Evolutionary conservation across 1,139 yeast genomes (phyloP).

Genomic region (Magnusiomyces tetraspermus): DNA sequence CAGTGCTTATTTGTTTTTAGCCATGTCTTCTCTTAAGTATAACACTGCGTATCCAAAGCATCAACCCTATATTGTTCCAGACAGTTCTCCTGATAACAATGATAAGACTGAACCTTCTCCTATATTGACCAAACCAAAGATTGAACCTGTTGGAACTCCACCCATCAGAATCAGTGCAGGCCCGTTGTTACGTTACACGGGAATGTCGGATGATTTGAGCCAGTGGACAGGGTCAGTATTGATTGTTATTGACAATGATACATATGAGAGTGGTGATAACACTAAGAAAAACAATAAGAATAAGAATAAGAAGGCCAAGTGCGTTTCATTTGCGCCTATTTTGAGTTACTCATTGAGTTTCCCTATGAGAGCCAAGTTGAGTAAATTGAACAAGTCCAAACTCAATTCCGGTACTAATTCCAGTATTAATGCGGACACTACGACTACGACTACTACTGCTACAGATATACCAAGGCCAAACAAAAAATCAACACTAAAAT

Average conservation of each 20-base stretch:
- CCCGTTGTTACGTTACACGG: conserved; percentile 61
- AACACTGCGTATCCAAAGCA: neutral
- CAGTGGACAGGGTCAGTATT: conserved; percentile 59
- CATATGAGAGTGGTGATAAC: neutral
- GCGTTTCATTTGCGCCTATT: neutral
- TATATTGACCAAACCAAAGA: neutral
- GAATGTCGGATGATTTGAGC: conserved; percentile 44
- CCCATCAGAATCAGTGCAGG: conserved; percentile 57
- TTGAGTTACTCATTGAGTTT: neutral
- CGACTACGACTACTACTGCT: too few relatives aligned
- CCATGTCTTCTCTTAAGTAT: neutral
- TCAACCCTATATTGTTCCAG: neutral
- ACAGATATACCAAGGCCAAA: too few relatives aligned
- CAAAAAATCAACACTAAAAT: too few relatives aligned
- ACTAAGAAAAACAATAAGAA: neutral
- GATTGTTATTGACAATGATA: conserved; percentile 44
- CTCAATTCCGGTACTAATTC: neutral
- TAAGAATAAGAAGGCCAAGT: neutral
- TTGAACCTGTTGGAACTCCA: conserved; percentile 23
- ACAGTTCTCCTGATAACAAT: neutral
- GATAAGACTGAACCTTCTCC: neutral
- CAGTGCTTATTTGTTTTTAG: neutral
- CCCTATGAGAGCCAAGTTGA: conserved; percentile 4
- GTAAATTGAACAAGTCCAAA: too few relatives aligned
- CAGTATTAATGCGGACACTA: too few relatives aligned